These are phyloP conservation scores for Leptographium lundbergii DNA, from an alignment of 2,329 filamentous ascomycete species.

Conservation along the genomic window DNA sequence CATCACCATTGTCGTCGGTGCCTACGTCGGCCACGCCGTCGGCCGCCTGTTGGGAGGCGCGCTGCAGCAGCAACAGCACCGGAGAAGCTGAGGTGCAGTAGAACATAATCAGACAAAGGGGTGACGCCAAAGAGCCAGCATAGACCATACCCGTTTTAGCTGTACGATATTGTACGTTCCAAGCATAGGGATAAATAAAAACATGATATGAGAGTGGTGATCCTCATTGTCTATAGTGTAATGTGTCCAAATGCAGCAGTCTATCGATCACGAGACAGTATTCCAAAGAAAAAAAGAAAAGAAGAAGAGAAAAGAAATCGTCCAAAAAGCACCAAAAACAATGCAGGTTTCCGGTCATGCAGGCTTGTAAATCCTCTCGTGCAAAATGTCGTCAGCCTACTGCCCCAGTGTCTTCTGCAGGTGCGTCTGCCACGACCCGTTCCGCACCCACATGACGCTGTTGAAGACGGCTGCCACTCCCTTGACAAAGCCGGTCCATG, in stretches of 20 bases:
- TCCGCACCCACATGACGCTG: constrained; percentile 1
- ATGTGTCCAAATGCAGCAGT: not conserved
- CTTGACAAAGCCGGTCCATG: constrained; percentile 5
- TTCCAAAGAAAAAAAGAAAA: not conserved
- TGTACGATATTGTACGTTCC: not conserved
- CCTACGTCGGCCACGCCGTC: constrained; percentile 64
- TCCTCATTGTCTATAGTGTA: not conserved
- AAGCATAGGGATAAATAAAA: not conserved
- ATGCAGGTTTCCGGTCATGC: not conserved
- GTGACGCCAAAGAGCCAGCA: not conserved
- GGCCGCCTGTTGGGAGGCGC: constrained; percentile 52
- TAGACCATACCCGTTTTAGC: not conserved
- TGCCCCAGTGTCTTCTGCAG: constrained; percentile 6
- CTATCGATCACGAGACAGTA: not conserved
- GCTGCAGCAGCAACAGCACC: not conserved
- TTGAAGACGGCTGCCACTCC: constrained; percentile 4
- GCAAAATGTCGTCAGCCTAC: not conserved
- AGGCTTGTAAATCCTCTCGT: not conserved
- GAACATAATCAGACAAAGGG: not conserved
- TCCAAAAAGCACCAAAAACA: no score
- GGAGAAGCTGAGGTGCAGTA: not conserved
- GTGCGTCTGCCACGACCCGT: constrained; percentile 6
- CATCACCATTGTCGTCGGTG: constrained; percentile 74
- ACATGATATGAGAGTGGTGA: not conserved
- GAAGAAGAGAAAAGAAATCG: no score